Base-by-base conservation (phyloP, 225 moss, liverwort and hornwort species). In the Thuidium tamariscinum region DNA sequence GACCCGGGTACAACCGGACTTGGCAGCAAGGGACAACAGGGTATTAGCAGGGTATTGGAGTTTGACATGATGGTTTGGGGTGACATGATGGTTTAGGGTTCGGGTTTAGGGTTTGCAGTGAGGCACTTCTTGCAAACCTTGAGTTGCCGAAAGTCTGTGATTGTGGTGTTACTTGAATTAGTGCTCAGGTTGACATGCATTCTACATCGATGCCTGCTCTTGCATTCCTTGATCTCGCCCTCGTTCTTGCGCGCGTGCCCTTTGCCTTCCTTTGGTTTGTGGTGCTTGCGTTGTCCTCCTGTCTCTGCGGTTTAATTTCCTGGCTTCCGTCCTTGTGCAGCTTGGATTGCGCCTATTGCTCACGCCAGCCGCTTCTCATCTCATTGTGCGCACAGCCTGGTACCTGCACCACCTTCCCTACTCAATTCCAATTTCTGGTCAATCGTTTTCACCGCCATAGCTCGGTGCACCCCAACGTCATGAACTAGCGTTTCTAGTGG, bases 331-430 rank as follows among this genome's bases (percentile, higher is more conserved):
- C 4, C 7, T 29, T 79, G 79, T 79, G 79, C 79, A 79, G 79
- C 59, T 79, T 79, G 79, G 79, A 60, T 57, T 79, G 27, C 79
- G 46, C 95, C 97, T 3, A n/a, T 75, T 75, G 75, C 75, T 75
- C n/a, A 75, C 75, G n/a, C 75, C 75, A 75, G 91, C 96, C 63
- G 95, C 95, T 67, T 97, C 97, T 39, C 94, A 96, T 91, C 94
- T 99, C 81, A 92, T 99, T 81, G 93, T 95, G 88, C 94, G 97
- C 55, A 94, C 98, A 74, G 98, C 97, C 69, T 97, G 97, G 96
- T 95, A 87, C 22, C 7, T 52, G 55, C 60, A 30, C 62, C 52
- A 46, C 64, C 66, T 52, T 26, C 13, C 41, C 21, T 26, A 22
- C 36, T 34, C 16, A 36, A 49, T n/a, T 59, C 23, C 25, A 2